Conservation (phyloP, 164 flowering plant genomes). For the Vitis rupestris region DNA sequence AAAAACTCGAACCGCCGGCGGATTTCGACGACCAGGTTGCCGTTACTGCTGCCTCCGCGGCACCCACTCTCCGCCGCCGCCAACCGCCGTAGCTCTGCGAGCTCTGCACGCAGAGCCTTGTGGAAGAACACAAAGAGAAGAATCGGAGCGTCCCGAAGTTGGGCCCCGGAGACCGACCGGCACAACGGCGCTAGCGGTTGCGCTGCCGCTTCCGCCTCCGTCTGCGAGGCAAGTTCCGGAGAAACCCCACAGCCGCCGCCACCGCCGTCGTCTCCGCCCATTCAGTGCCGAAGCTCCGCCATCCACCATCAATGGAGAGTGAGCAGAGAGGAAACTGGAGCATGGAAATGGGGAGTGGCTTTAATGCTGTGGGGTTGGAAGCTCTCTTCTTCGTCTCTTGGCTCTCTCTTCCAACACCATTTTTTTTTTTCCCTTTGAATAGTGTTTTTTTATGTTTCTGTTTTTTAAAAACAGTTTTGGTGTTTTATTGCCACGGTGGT, state of each 20-base stretch:
- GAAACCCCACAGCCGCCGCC: constrained; percentile 3
- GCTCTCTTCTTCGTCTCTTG: too few species aligned
- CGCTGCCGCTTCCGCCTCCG: constrained; percentile 12
- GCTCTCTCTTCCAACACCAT: too few species aligned
- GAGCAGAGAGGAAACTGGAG: constrained; percentile 10
- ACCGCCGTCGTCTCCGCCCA: constrained; percentile 12
- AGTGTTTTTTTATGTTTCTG: constrained; percentile 1
- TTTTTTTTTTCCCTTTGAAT: constrained; percentile 3
- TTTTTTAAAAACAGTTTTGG: background rate
- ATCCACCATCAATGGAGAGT: constrained; percentile 21
- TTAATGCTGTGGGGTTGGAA: background rate
- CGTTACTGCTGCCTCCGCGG: constrained; percentile 9
- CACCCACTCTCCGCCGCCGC: constrained; percentile 23
- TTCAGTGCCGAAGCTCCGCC: constrained; percentile 4
- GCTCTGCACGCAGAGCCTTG: constrained; percentile 63
- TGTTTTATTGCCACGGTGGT: constrained; percentile 15
- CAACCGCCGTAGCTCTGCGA: constrained; percentile 37
- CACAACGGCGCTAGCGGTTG: background rate
- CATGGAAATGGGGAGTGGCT: constrained; percentile 6
- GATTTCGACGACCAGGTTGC: constrained; percentile 32
- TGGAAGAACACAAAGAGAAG: constrained; percentile 63
- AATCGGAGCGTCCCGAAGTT: constrained; percentile 59
- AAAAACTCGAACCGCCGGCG: constrained; percentile 52
- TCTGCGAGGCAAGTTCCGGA: constrained; percentile 10
- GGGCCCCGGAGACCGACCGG: constrained; percentile 9